Percentiles rank a stretch among this genome's conserved stretches.
Conservation (phyloP, 495 filamentous ascomycete genomes). For the Jackrogersella multiformis region DNA sequence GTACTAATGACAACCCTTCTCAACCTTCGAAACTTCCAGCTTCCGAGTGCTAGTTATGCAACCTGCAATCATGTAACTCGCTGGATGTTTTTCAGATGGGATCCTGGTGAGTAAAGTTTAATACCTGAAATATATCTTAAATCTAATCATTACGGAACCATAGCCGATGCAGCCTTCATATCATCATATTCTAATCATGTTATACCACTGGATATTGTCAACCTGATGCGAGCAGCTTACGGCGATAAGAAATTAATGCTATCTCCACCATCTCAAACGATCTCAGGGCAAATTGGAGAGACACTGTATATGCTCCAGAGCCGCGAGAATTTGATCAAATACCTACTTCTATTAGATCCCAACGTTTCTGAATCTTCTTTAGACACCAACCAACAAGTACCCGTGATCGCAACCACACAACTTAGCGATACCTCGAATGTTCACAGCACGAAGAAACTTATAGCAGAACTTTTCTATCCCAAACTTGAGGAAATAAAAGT, state of each 20-base stretch:
- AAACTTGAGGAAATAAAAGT: conserved; percentile 56
- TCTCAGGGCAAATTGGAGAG: conserved; percentile 51
- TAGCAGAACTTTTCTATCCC: conserved; percentile 58
- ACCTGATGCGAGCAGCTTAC: conserved; percentile 57
- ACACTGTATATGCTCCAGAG: conserved; percentile 31
- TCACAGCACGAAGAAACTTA: conserved; percentile 55
- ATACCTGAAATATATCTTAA: not conserved
- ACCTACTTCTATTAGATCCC: conserved; percentile 53
- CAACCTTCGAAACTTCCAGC: conserved; percentile 66
- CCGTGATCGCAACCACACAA: conserved; percentile 17
- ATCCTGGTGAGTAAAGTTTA: conserved; percentile 64
- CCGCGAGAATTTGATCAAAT: conserved; percentile 48
- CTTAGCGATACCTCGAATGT: conserved; percentile 50
- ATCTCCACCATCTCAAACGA: conserved; percentile 38
- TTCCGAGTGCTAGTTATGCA: conserved; percentile 69
- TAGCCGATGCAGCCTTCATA: conserved; percentile 52
- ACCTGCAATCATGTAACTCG: conserved; percentile 74
- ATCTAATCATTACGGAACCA: conserved; percentile 8
- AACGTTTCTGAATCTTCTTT: conserved; percentile 3
- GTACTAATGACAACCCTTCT: conserved; percentile 73
- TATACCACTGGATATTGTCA: conserved; percentile 54
- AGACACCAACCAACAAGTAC: not conserved
- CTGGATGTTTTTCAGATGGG: conserved; percentile 85
- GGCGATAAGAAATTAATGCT: conserved; percentile 44
- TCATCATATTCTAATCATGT: conserved; percentile 53